These are phyloP conservation scores for Piloderma croceum DNA, from an alignment of 768 basidiomycete genomes.

Conservation along the genomic window DNA sequence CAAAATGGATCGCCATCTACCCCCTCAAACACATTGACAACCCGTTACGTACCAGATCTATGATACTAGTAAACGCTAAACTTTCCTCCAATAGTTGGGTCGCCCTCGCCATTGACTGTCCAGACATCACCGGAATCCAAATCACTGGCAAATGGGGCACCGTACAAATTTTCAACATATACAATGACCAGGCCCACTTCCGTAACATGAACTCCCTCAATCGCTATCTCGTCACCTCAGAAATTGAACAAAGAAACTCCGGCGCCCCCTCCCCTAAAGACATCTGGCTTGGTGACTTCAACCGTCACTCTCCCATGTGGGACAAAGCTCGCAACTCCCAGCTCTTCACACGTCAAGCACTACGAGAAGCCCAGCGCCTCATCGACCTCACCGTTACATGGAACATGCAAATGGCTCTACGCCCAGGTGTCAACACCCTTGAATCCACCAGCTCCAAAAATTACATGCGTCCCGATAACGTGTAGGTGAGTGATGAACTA, in stretches of 20 bases:
- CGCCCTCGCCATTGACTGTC: constrained; percentile 12
- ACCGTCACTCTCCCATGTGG: constrained; percentile 26
- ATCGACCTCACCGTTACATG: constrained; percentile 14
- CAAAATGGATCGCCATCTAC: too few species aligned
- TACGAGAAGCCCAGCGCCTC: constrained; percentile 7
- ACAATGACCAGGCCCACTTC: too few species aligned
- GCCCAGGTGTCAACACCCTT: too few species aligned
- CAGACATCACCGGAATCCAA: constrained; percentile 18
- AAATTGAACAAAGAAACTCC: too few species aligned
- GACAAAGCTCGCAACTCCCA: constrained; percentile 18
- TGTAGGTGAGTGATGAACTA: constrained; percentile 25
- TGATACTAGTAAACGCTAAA: constrained; percentile 15
- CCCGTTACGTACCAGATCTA: constrained; percentile 12
- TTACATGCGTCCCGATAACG: too few species aligned
- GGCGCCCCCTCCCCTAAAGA: too few species aligned
- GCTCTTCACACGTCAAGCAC: constrained; percentile 14
- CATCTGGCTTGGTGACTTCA: too few species aligned
- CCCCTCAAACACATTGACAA: too few species aligned
- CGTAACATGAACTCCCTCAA: constrained; percentile 28
- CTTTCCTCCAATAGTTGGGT: constrained; percentile 18
- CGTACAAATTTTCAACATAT: too few species aligned
- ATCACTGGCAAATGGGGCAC: too few species aligned
- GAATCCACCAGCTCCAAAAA: constrained; percentile 21
- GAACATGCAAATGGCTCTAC: constrained; percentile 25
- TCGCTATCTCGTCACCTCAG: constrained; percentile 22